Evolutionary conservation across 495 filamentous ascomycete genomes (phyloP), one percentile per base, ranked within the genome.

Genomic region (Talaromyces borbonicus): DNA sequence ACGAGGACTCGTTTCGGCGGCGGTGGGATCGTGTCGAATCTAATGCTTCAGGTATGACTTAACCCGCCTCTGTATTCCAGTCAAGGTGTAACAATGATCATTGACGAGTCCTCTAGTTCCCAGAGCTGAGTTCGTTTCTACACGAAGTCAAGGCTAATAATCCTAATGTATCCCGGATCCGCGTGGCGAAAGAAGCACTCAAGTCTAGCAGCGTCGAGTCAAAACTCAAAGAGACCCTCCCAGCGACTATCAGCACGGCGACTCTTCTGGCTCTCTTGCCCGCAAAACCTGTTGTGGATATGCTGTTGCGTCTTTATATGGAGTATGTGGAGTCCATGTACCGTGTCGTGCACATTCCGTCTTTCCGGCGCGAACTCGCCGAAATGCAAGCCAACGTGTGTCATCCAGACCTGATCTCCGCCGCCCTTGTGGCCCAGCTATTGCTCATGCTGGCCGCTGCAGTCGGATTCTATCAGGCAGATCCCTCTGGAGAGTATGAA

Each of bases 401-500:
- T 5, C 61, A 48, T n/a, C 57, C 61, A 0, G 53, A 50, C 14
- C 45, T 59, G 22, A 39, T 60, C 2, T 59, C 64, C 0, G 49
- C 67, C 5, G 54, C 61, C 1, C 83, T 83, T 48, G 52, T 78
- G 1, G 63, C 79, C 2, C 78, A 80, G 47, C 53, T 86, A 3
- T 71, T 84, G 47, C 57, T 86, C 9, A 69, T 81, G n/a, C 68
- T 84, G 54, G 76, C 80, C 8, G 77, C 80, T 47, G 80, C 80
- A 2, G 20, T 50, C 68, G 15, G 27, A 15, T 46, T 46, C 19
- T 22, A 33, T 14, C 30, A 46, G 18, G 43, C 27, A 25, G 43
- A 46, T 5, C 43, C 27, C 1, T 25, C 43, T 18, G 69, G 70
- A 53, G 66, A 67, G 9, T 49, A 68, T 23, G 57, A 62, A 5